These are phyloP conservation scores for Sporisorium exsertum DNA, from an alignment of 1,284 basidiomycete genomes.

Conservation along the genomic window DNA sequence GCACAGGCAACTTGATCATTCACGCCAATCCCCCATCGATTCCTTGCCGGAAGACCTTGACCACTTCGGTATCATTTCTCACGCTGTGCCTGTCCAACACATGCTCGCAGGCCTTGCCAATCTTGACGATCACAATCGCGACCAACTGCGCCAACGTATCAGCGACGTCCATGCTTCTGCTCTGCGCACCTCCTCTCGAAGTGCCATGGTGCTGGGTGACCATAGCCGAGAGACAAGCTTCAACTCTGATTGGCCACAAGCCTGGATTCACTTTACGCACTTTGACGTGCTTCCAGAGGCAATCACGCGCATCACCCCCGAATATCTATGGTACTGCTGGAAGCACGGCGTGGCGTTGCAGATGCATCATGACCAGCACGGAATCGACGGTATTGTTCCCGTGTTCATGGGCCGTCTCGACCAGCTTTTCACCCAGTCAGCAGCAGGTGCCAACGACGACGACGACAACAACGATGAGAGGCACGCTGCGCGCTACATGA, in stretches of 20 bases:
- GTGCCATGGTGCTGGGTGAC: neutral
- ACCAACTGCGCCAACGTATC: neutral
- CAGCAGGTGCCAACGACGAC: neutral
- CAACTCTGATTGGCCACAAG: neutral
- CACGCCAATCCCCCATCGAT: neutral
- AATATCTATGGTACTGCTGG: conserved; percentile 38
- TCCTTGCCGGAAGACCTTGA: too few species aligned
- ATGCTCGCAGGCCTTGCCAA: neutral
- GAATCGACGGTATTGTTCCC: conserved; percentile 34
- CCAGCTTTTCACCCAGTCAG: neutral
- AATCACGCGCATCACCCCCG: conserved; percentile 9
- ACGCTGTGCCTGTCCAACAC: neutral
- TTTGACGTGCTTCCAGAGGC: conserved; percentile 13
- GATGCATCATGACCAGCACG: conserved; percentile 8
- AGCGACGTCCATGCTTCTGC: neutral
- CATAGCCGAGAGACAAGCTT: too few species aligned
- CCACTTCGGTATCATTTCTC: neutral
- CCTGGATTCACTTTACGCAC: conserved; percentile 27
- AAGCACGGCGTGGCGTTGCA: conserved; percentile 31
- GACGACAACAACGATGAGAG: neutral
- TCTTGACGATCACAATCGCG: neutral
- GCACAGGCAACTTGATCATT: neutral
- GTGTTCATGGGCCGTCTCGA: conserved; percentile 24
- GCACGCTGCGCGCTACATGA: conserved; percentile 17
- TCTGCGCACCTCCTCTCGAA: neutral